Evolutionary conservation across 1,139 yeast genomes (phyloP), one percentile per base, ranked within the genome.

Genomic region (Sugiyamaella japonica): DNA sequence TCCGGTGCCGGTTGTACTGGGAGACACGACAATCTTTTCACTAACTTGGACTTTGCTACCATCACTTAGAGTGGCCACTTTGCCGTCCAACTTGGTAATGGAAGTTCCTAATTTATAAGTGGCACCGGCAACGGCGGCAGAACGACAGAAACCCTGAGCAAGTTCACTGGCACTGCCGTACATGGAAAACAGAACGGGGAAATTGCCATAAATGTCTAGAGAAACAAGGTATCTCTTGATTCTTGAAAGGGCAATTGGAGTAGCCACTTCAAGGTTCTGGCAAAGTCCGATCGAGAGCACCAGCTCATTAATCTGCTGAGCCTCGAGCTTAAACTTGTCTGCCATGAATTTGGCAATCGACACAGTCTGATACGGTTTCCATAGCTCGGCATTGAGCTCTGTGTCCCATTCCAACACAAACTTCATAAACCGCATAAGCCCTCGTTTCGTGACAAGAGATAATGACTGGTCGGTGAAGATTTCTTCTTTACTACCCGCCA

Each of bases 81-180:
- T 84, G 25, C 86, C 83, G 69, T 90, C 93, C 69, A 77, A 86
- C 47, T 82, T 82, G 7, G 75, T 73, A 56, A 90, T 72, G 12
- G 39, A 40, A 13, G 36, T 34, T 6, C 50, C 50, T 55, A 93
- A 77, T 72, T 90, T 90, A 73, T 91, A 93, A 39, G 95, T 89
- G 56, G 97, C 88, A 56, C 98, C 99, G 31, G 95, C 98, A 59
- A 93, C 99, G 12, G 99, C 99, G 4, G 99, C 98, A 57, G 96
- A 86, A 62, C 99, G 81, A 72, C 98, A 91, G 70, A 93, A 93
- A 1, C 97, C 99, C 73, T 93, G 99, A 7, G 96, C 85, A 34
- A 93, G 76, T 72, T 93, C 99, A 48, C 98, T 97, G 0, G 96
- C 95, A 1, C 97, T 95, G 56, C 99, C 99, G 71, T 85, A 93